A percentile compares a stretch with the other conserved stretches of the same genome.
phyloP scores from a whole-genome alignment of 805 yeast species.

The Komagataella pastoris region DNA sequence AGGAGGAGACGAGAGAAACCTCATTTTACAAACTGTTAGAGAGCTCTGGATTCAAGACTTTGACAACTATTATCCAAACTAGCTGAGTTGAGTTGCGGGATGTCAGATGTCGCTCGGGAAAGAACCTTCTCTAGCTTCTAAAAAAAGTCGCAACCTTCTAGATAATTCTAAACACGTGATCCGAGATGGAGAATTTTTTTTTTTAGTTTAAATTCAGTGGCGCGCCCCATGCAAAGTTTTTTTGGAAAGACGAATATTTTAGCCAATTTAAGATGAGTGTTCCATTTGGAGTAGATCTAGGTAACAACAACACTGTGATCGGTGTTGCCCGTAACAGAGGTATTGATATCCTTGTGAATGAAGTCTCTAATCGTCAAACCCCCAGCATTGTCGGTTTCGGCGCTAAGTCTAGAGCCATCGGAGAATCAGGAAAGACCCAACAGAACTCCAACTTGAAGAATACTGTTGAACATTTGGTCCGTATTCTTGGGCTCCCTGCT shows the following conservation, averaged over 20 bases:
- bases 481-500: constrained; percentile 72
- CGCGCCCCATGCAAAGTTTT: neutral
- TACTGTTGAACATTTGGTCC: constrained; percentile 89
- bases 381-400: constrained; percentile 89
- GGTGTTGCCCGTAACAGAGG: constrained; percentile 98
- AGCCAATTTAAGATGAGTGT: constrained; percentile 49
- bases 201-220: neutral
- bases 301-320: constrained; percentile 85
- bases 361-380: constrained; percentile 94
- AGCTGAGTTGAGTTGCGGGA: neutral
- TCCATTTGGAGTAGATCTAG: constrained; percentile 97
- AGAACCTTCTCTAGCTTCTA: neutral
- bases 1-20: constrained; percentile 22
- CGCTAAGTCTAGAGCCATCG: constrained; percentile 74
- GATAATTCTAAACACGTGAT: neutral
- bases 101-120: neutral
- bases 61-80: constrained; percentile 33
- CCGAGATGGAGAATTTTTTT: neutral
- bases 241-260: neutral
- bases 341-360: constrained; percentile 95
- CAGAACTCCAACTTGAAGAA: constrained; percentile 94
- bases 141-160: neutral
- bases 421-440: constrained; percentile 93
- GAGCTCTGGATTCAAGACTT: constrained; percentile 74
- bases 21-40: constrained; percentile 32